Conservation (phyloP, 352 stramenopile species). For the Globisporangium middletonii region DNA sequence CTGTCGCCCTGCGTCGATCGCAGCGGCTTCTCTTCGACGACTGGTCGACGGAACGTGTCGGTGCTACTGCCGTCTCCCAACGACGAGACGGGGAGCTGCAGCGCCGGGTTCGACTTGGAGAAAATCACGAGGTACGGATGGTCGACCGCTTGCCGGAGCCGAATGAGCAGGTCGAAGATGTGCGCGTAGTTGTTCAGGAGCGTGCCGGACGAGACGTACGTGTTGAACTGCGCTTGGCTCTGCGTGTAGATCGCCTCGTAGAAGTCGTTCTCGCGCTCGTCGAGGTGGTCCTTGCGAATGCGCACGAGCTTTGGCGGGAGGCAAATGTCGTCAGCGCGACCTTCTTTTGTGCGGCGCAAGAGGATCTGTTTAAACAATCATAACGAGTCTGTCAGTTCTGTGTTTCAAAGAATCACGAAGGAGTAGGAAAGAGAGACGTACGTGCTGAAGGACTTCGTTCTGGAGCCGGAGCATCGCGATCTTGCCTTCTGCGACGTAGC, state of each 20-base stretch:
- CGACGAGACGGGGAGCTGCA: conserved; percentile 44
- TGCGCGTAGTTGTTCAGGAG: conserved; percentile 99
- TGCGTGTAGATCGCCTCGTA: conserved; percentile 98
- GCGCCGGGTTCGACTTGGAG: conserved; percentile 79
- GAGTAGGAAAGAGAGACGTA: conserved; percentile 23
- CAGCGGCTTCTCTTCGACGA: conserved; percentile 70
- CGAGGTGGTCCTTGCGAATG: conserved; percentile 77
- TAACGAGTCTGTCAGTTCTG: too few relatives aligned
- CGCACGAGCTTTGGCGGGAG: conserved; percentile 86
- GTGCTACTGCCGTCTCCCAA: conserved; percentile 5
- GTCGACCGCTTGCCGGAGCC: conserved; percentile 96
- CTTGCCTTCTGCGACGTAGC: conserved; percentile 90
- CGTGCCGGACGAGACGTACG: conserved; percentile 96
- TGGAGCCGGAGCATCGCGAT: conserved; percentile 96
- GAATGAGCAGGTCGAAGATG: conserved; percentile 97
- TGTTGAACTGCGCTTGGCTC: conserved; percentile 97
- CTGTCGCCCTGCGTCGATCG: conserved; percentile 15
- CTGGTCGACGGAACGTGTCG: conserved; percentile 17
- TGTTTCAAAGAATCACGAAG: not conserved
- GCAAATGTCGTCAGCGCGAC: conserved; percentile 93
- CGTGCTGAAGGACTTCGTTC: conserved; percentile 87
- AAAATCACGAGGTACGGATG: conserved; percentile 97
- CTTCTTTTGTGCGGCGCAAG: conserved; percentile 97
- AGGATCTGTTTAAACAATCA: conserved; percentile 66
- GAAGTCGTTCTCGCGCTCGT: conserved; percentile 96